Percentiles rank a stretch among this genome's conserved stretches.
phyloP scores from a whole-genome alignment of 176 grass and related monocot species.

The Triticum timopheevii region DNA sequence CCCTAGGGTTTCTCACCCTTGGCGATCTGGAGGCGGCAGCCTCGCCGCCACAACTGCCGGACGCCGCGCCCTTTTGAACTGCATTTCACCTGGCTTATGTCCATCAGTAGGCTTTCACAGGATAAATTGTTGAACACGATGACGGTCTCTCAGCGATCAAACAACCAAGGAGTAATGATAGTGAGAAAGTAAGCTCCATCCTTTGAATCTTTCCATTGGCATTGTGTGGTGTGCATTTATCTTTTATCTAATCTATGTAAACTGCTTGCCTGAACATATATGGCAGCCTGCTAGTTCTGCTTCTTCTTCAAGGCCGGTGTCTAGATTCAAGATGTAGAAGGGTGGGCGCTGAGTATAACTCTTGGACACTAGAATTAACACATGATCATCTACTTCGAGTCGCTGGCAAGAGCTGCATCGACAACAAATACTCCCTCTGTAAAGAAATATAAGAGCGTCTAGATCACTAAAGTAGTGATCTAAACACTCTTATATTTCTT shows the following conservation, averaged over 20 bases:
- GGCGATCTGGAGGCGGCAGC: too few relatives aligned
- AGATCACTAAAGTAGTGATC: too few relatives aligned
- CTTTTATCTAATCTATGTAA: background rate
- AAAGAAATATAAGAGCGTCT: too few relatives aligned
- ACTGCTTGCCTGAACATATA: background rate
- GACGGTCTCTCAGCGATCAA: conserved; percentile 46
- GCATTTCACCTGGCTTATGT: background rate
- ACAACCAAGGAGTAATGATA: conserved; percentile 32
- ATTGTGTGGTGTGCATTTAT: background rate
- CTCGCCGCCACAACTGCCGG: too few relatives aligned
- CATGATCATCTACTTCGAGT: background rate
- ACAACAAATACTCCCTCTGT: background rate
- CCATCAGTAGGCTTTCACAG: conserved; percentile 59
- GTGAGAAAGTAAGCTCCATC: conserved; percentile 37
- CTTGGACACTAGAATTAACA: background rate
- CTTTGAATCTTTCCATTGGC: background rate
- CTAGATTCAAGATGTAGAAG: conserved; percentile 95
- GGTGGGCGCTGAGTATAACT: conserved; percentile 44
- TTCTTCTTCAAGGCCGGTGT: conserved; percentile 73
- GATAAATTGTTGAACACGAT: conserved; percentile 75
- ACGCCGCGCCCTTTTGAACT: background rate
- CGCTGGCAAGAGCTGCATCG: background rate
- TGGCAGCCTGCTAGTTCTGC: conserved; percentile 53
- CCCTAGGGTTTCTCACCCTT: too few relatives aligned
- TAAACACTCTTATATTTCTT: too few relatives aligned